Evolutionary conservation across 2,329 filamentous ascomycete species (phyloP).

Genomic region (Graphilbum ipis-grandicollis): DNA sequence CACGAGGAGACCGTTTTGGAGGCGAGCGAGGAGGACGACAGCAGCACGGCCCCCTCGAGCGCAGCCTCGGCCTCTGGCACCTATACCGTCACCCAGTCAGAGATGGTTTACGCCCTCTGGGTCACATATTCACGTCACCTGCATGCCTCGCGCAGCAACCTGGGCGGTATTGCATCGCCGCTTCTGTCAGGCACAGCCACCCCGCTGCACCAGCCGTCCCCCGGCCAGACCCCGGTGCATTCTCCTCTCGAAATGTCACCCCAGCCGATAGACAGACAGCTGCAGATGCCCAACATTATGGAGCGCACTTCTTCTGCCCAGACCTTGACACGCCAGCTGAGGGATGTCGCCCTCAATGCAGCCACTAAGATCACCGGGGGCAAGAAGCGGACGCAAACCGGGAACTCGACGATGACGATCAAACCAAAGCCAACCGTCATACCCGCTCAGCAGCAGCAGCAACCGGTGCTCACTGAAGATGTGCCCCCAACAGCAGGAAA

Average conservation of each 20-base stretch:
- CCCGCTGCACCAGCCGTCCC: conserved; percentile 62
- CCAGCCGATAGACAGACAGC: conserved; percentile 19
- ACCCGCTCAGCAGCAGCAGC: too few species aligned
- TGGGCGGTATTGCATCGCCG: conserved; percentile 47
- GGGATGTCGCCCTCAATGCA: conserved; percentile 36
- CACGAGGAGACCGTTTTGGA: conserved; percentile 45
- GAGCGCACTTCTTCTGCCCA: conserved; percentile 25
- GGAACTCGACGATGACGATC: neutral
- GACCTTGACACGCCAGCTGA: conserved; percentile 37
- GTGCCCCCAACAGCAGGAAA: too few species aligned
- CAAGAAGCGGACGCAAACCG: neutral
- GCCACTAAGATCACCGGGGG: conserved; percentile 30
- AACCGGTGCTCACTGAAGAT: too few species aligned
- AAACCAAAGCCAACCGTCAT: neutral
- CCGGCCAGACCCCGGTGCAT: conserved; percentile 49
- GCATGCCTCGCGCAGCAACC: conserved; percentile 49
- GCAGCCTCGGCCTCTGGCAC: conserved; percentile 16
- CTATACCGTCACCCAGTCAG: conserved; percentile 38
- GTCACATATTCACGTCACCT: conserved; percentile 90
- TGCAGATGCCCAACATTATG: conserved; percentile 9
- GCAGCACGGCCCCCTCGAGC: conserved; percentile 10
- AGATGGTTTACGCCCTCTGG: conserved; percentile 90
- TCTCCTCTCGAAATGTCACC: conserved; percentile 39
- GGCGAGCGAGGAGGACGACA: conserved; percentile 31
- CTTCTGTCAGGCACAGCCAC: conserved; percentile 47